Evolutionary conservation across 768 basidiomycete genomes (phyloP).

Genomic region (Boletellus sp.): DNA sequence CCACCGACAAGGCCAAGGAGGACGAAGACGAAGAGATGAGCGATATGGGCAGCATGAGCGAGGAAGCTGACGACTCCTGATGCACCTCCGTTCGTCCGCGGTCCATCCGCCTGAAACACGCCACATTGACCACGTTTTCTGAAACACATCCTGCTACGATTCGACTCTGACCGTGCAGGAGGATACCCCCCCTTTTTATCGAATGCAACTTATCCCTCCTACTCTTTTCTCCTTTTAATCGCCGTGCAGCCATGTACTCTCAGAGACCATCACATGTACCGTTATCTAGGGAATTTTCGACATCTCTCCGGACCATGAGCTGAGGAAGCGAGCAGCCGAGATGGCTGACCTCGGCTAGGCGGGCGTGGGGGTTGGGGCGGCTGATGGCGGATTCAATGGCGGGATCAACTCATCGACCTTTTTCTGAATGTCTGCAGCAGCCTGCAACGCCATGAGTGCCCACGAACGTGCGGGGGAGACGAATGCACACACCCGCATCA

Average conservation of each 20-base stretch:
- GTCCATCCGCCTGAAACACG: slow-evolving; percentile 10
- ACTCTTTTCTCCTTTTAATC: slow-evolving; percentile 17
- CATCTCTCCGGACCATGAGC: background rate
- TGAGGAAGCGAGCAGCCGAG: background rate
- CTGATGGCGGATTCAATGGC: slow-evolving; percentile 33
- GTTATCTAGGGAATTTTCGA: slow-evolving; percentile 27
- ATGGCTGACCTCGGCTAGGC: slow-evolving; percentile 12
- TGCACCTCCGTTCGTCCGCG: slow-evolving; percentile 3
- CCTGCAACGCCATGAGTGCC: slow-evolving; percentile 38
- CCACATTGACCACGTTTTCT: slow-evolving; percentile 11
- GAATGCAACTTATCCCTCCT: slow-evolving; percentile 13
- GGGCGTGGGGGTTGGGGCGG: slow-evolving; percentile 26
- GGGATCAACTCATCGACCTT: slow-evolving; percentile 67
- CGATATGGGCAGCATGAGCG: slow-evolving; percentile 79
- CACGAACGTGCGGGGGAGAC: background rate
- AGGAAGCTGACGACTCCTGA: slow-evolving; percentile 46
- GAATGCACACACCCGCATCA: slow-evolving; percentile 61
- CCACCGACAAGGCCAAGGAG: slow-evolving; percentile 55
- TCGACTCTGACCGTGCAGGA: slow-evolving; percentile 18
- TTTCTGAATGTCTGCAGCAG: slow-evolving; percentile 69
- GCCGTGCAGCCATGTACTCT: slow-evolving; percentile 18
- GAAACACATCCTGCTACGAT: slow-evolving; percentile 13
- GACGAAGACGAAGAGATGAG: slow-evolving; percentile 86
- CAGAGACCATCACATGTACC: slow-evolving; percentile 30
- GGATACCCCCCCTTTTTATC: slow-evolving; percentile 24